Conservation (phyloP, 75 land plant genomes). For the Sequoiadendron giganteum region DNA sequence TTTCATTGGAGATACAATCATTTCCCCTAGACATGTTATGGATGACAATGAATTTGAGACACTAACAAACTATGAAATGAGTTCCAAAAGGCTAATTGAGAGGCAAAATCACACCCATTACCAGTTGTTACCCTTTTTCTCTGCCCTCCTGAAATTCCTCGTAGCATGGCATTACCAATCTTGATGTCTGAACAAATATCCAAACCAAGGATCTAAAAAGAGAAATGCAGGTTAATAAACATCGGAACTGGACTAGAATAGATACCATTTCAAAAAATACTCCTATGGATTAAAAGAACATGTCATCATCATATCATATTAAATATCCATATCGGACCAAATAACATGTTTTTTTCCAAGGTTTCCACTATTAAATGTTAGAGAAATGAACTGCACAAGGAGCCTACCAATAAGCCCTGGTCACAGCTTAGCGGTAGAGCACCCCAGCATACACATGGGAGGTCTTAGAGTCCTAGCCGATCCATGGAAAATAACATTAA, state of each 20-base stretch:
- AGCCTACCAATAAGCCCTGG: no score
- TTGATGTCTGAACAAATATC: constrained; percentile 31
- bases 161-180: constrained; percentile 27
- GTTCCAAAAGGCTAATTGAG: not conserved
- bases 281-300: no score
- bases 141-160: constrained; percentile 42
- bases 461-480: no score
- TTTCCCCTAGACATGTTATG: constrained; percentile 27
- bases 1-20: constrained; percentile 82
- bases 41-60: not conserved
- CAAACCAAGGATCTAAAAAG: constrained; percentile 25
- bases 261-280: no score
- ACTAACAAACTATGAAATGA: not conserved
- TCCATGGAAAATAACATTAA: not conserved
- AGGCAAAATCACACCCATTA: not conserved
- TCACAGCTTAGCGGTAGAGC: no score
- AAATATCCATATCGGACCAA: no score
- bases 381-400: no score
- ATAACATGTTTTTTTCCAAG: no score
- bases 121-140: constrained; percentile 35
- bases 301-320: no score
- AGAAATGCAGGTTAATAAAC: not conserved
- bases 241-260: not conserved
- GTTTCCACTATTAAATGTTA: no score
- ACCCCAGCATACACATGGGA: no score